phyloP scores from a whole-genome alignment of 1,284 basidiomycete genomes.

The Marasmius oreades region DNA sequence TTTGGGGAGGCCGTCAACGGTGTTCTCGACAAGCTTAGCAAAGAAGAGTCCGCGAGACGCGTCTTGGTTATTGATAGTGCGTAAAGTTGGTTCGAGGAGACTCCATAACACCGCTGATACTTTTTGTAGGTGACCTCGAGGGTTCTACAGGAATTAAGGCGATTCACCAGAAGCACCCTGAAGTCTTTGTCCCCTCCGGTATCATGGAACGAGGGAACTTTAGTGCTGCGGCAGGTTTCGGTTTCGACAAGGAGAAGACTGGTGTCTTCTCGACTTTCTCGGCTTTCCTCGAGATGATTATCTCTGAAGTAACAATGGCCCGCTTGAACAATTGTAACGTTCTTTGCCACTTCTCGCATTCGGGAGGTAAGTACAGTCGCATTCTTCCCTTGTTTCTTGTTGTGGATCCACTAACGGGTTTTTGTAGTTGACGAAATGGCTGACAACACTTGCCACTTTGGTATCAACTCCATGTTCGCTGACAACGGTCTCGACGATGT shows the following conservation, averaged over 20 bases:
- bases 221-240: conserved; percentile 83
- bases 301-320: conserved; percentile 89
- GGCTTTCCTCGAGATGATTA: conserved; percentile 85
- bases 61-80: conserved; percentile 84
- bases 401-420: conserved; percentile 2
- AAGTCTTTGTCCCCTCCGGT: conserved; percentile 80
- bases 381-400: conserved; percentile 1
- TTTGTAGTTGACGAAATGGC: conserved; percentile 66
- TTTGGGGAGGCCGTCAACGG: conserved; percentile 81
- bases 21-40: conserved; percentile 70
- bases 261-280: conserved; percentile 86
- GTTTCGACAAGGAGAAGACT: conserved; percentile 70
- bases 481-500: conserved; percentile 81
- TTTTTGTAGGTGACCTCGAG: conserved; percentile 64
- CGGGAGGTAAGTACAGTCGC: conserved; percentile 54
- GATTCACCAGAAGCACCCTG: conserved; percentile 84
- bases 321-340: conserved; percentile 83
- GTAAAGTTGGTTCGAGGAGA: conserved; percentile 20
- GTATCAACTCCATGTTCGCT: conserved; percentile 81
- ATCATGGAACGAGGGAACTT: conserved; percentile 85
- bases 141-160: conserved; percentile 83
- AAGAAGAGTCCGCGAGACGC: conserved; percentile 74
- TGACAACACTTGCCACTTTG: conserved; percentile 84
- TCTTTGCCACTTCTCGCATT: conserved; percentile 83
- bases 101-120: conserved; percentile 8